phyloP scores from a whole-genome alignment of 1,284 basidiomycete species.

The Neonothopanus nambi region DNA sequence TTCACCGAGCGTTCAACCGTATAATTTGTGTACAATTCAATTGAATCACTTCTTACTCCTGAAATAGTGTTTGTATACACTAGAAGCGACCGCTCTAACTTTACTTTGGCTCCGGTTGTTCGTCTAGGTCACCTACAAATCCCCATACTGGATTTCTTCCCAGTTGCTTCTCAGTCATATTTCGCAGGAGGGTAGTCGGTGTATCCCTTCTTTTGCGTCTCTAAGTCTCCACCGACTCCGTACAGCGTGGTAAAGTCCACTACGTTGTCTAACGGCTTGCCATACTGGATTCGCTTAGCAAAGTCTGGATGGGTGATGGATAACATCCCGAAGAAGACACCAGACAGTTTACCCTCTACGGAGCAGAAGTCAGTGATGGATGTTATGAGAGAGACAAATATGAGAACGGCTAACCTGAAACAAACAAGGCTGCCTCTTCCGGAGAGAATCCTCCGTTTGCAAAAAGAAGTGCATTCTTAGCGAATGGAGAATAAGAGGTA shows the following conservation, averaged over 20 bases:
- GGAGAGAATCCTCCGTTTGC: slow-evolving; percentile 34
- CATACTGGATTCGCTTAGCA: slow-evolving; percentile 32
- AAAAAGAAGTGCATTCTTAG: slow-evolving; percentile 32
- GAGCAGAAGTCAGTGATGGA: background rate
- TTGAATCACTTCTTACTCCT: too few relatives aligned
- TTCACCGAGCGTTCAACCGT: too few relatives aligned
- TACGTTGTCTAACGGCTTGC: slow-evolving; percentile 33
- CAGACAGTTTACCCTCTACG: slow-evolving; percentile 30
- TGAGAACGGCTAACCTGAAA: slow-evolving; percentile 1
- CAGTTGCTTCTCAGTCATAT: too few relatives aligned
- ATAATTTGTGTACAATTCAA: too few relatives aligned
- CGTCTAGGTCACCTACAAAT: too few relatives aligned
- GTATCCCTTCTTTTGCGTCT: too few relatives aligned
- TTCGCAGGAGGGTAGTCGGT: too few relatives aligned
- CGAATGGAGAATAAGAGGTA: slow-evolving; percentile 33
- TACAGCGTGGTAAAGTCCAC: slow-evolving; percentile 31
- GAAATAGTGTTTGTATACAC: too few relatives aligned
- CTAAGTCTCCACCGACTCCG: too few relatives aligned
- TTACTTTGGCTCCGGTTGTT: too few relatives aligned
- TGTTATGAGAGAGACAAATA: background rate
- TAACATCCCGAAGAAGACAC: slow-evolving; percentile 31
- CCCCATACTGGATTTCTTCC: too few relatives aligned
- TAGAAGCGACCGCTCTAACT: too few relatives aligned
- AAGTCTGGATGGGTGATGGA: slow-evolving; percentile 38
- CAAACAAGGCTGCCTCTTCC: slow-evolving; percentile 33